Evolutionary conservation across 768 basidiomycete genomes (phyloP), one percentile per base, ranked within the genome.

Genomic region (Amanita pallidorosea): DNA sequence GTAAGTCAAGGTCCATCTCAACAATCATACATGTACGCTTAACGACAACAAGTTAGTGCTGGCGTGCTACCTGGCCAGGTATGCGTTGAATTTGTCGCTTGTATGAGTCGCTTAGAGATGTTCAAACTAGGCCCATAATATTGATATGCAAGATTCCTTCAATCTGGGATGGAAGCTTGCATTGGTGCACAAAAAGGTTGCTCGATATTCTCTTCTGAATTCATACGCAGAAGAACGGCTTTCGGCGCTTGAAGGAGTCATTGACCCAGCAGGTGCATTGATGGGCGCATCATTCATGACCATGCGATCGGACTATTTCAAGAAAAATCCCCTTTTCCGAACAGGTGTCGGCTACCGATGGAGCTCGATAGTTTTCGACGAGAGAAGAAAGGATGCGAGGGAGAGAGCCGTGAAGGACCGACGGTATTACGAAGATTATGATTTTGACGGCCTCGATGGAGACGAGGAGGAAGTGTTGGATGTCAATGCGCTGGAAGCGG

Each of bases 161-260:
- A 75, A 76, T 54, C 57, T 76, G 1, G 64, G 59, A 0, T 74
- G 72, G 75, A 76, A 76, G 53, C 55, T 76, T 9, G 62, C 72
- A 2, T 61, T 73, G 3, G 72, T 72, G 7, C 49, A 63, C 33
- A 72, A 70, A 48, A 62, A 65, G 2, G 53, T 68, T 25, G 62
- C 73, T 2, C 57, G 65, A 4, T 54, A 47, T 0, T 52, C 63
- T 5, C 62, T 77, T 12, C 68, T 77, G 4, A 60, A 67, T 25
- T 63, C 70, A 0, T 77, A 76, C 49, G 61, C 58, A n/a, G 44
- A 61, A 12, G 76, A 76, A 54, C 71, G 76, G 13, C 54, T 75
- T 31, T 73, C 68, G 0, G 68, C 76, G 29, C 69, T 76, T 45
- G 66, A 66, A 0, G 65, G 70, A 48, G 74, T 74, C 71, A 67